Conservation (phyloP, 169 alveolate species). For the Plasmodium cynomolgi region DNA sequence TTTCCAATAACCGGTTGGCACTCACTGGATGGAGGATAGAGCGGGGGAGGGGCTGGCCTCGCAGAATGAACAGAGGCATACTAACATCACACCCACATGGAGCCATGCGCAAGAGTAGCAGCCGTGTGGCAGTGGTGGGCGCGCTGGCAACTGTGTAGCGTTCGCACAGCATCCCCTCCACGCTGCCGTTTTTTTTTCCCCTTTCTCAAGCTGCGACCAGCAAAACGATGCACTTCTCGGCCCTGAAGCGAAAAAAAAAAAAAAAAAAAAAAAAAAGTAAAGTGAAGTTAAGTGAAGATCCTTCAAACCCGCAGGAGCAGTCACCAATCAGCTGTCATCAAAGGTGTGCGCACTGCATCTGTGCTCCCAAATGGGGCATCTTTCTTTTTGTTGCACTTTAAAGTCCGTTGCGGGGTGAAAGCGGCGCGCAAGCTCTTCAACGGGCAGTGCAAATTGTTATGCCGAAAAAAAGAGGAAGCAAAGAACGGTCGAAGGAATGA, state of each 20-base stretch:
- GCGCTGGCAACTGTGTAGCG: background rate
- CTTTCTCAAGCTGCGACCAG: background rate
- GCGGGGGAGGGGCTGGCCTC: background rate
- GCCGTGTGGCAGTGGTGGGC: background rate
- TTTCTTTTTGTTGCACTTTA: background rate
- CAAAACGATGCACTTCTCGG: background rate
- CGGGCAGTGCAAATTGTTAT: background rate
- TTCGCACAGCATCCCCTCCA: background rate
- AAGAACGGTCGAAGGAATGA: background rate
- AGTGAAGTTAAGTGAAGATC: background rate
- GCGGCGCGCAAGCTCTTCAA: background rate
- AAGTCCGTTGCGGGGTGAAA: background rate
- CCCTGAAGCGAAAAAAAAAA: background rate
- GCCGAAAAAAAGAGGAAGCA: background rate
- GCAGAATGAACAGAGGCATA: background rate
- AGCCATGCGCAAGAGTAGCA: background rate
- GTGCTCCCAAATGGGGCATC: background rate
- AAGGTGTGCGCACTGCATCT: background rate
- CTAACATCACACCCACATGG: background rate
- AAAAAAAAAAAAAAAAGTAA: background rate
- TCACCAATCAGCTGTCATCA: background rate
- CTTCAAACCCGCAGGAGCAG: background rate
- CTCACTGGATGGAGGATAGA: no score
- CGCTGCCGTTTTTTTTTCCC: background rate
- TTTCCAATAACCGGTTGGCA: background rate